These are phyloP conservation scores for Ustilago lituana DNA, from an alignment of 1,284 basidiomycete species.

Conservation along the genomic window DNA sequence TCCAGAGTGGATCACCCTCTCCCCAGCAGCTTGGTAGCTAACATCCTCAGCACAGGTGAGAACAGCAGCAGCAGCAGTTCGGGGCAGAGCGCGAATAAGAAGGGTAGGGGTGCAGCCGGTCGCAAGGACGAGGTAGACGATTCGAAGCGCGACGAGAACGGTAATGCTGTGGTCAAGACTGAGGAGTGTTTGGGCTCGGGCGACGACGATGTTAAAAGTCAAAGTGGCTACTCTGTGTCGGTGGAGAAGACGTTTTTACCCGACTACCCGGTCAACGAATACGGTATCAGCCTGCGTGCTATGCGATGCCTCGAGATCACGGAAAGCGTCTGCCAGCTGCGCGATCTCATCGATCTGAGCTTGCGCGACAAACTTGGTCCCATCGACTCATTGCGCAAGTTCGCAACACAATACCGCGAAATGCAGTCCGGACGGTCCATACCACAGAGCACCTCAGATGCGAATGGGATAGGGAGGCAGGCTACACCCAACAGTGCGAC, in stretches of 20 bases:
- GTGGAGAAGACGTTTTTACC: conserved; percentile 51
- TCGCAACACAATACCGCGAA: conserved; percentile 43
- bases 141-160: conserved; percentile 30
- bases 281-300: conserved; percentile 57
- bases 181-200: conserved; percentile 22
- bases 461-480: conserved; percentile 11
- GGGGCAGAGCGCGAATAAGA: conserved; percentile 14
- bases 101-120: conserved; percentile 14
- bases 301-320: conserved; percentile 63
- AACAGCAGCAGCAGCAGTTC: conserved; percentile 6
- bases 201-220: conserved; percentile 32
- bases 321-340: conserved; percentile 57
- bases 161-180: conserved; percentile 18
- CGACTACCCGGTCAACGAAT: conserved; percentile 60
- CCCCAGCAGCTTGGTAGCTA: conserved; percentile 32
- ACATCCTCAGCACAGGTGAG: conserved; percentile 30
- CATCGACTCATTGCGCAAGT: conserved; percentile 47
- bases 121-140: conserved; percentile 37
- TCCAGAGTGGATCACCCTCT: conserved; percentile 46
- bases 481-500: conserved; percentile 5
- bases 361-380: conserved; percentile 48
- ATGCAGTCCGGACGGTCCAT: conserved; percentile 30
- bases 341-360: conserved; percentile 57
- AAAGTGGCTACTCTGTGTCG: conserved; percentile 35
- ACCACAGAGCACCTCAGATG: conserved; percentile 2